Percentiles rank a stretch among this genome's conserved stretches.
Conservation (phyloP, 2,329 filamentous ascomycete species). For the Microsporum canis region DNA sequence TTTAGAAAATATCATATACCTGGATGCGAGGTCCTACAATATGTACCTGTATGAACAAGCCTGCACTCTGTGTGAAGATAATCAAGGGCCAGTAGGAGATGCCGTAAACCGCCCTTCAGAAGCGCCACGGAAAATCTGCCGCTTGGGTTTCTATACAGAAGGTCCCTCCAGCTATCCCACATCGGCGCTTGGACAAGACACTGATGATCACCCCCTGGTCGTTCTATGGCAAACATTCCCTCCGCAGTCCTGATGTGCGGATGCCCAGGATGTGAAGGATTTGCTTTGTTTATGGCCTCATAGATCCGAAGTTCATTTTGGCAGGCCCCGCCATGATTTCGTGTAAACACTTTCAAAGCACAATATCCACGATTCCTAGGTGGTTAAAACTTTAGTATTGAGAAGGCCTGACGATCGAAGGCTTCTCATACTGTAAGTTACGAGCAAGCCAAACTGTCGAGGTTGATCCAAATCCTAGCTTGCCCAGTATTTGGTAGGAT, state of each 20-base stretch:
- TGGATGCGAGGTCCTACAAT: not conserved
- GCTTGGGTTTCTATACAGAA: slow-evolving; percentile 18
- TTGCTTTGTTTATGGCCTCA: slow-evolving; percentile 19
- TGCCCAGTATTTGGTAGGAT: slow-evolving; percentile 22
- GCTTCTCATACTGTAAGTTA: slow-evolving; percentile 19
- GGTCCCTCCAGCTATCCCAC: slow-evolving; percentile 24
- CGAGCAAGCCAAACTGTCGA: slow-evolving; percentile 25
- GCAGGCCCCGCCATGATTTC: slow-evolving; percentile 11
- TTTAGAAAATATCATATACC: not conserved
- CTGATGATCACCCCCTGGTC: slow-evolving; percentile 17
- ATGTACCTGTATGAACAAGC: slow-evolving; percentile 8
- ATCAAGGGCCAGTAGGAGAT: slow-evolving; percentile 8
- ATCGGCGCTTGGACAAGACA: slow-evolving; percentile 25
- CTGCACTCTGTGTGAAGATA: slow-evolving; percentile 8
- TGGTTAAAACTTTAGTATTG: slow-evolving; percentile 7
- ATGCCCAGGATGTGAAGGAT: slow-evolving; percentile 20
- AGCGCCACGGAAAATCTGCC: slow-evolving; percentile 16
- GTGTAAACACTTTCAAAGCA: slow-evolving; percentile 19
- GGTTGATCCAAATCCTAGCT: slow-evolving; percentile 22
- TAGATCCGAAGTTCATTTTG: slow-evolving; percentile 23
- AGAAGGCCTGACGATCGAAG: not conserved
- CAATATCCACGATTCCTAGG: slow-evolving; percentile 16
- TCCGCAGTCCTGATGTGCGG: slow-evolving; percentile 22
- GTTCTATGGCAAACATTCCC: slow-evolving; percentile 25
- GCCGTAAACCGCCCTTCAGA: slow-evolving; percentile 6